phyloP scores from a whole-genome alignment of 164 flowering plant species.

The Stephania japonica region DNA sequence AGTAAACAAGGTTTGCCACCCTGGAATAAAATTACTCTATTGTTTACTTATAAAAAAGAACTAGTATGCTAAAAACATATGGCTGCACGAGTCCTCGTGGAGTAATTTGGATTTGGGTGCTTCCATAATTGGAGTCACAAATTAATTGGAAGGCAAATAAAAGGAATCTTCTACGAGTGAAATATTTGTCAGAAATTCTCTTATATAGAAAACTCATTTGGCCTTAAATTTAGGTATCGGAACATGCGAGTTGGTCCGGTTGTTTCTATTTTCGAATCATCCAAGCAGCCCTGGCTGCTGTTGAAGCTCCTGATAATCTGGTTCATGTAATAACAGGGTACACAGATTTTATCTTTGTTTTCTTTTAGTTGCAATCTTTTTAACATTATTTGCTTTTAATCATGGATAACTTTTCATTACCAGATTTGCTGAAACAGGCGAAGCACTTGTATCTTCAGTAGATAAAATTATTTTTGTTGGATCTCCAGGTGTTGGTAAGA shows the following conservation, averaged over 20 bases:
- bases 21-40: not conserved
- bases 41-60: not conserved
- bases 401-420: conserved; percentile 12
- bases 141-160: not conserved
- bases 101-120: not conserved
- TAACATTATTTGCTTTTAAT: not conserved
- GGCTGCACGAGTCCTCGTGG: not conserved
- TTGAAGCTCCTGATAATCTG: conserved; percentile 92
- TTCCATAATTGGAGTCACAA: not conserved
- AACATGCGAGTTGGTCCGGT: conserved; percentile 99
- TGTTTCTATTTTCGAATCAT: conserved; percentile 83
- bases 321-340: conserved; percentile 98
- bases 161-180: not conserved
- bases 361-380: not conserved
- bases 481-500: conserved; percentile 91
- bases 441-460: conserved; percentile 93
- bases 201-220: not conserved
- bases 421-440: conserved; percentile 97
- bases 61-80: not conserved
- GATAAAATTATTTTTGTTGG: conserved; percentile 98
- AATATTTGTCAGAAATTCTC: not conserved
- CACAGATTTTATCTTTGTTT: conserved; percentile 7
- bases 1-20: not conserved
- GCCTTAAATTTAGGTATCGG: conserved; percentile 67
- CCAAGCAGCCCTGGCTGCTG: conserved; percentile 92